Evolutionary conservation across 2,329 filamentous ascomycete genomes (phyloP).

Genomic region (Pseudocercospora crystallina): DNA sequence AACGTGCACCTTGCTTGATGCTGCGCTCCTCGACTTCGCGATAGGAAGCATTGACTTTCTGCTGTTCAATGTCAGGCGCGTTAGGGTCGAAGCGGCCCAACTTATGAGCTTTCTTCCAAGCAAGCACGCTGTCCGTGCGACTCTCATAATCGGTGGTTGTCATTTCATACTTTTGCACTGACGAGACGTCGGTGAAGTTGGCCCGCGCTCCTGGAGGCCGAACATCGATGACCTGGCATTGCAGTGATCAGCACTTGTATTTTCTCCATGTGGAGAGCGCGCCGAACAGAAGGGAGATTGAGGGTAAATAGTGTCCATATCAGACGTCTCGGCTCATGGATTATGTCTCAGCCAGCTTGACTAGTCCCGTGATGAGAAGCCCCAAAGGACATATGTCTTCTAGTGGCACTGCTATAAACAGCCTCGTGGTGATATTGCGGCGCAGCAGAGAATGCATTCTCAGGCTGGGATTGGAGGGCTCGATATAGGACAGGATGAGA

Average conservation of each 20-base stretch:
- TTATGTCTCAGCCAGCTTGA: too few relatives aligned
- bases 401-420: slow-evolving; percentile 7
- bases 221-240: slow-evolving; percentile 69
- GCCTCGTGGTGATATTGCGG: neutral
- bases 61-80: slow-evolving; percentile 70
- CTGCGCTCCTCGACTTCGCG: slow-evolving; percentile 68
- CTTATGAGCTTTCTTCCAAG: slow-evolving; percentile 94
- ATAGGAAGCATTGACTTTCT: slow-evolving; percentile 67
- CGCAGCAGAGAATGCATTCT: slow-evolving; percentile 1
- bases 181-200: slow-evolving; percentile 78
- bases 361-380: too few relatives aligned
- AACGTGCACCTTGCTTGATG: slow-evolving; percentile 45
- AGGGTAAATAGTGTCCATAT: neutral
- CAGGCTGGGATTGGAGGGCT: slow-evolving; percentile 6
- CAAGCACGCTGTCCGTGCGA: slow-evolving; percentile 82
- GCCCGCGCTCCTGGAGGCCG: slow-evolving; percentile 72
- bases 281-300: neutral
- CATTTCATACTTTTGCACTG: slow-evolving; percentile 87
- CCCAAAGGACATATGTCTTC: too few relatives aligned
- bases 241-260: slow-evolving; percentile 10
- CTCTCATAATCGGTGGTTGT: slow-evolving; percentile 82
- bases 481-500: slow-evolving; percentile 17
- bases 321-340: neutral
- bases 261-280: neutral
- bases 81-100: slow-evolving; percentile 93